Percentiles rank a stretch among this genome's conserved stretches.
phyloP scores from a whole-genome alignment of 2,329 filamentous ascomycete genomes.

The Westerdykella ornata region DNA sequence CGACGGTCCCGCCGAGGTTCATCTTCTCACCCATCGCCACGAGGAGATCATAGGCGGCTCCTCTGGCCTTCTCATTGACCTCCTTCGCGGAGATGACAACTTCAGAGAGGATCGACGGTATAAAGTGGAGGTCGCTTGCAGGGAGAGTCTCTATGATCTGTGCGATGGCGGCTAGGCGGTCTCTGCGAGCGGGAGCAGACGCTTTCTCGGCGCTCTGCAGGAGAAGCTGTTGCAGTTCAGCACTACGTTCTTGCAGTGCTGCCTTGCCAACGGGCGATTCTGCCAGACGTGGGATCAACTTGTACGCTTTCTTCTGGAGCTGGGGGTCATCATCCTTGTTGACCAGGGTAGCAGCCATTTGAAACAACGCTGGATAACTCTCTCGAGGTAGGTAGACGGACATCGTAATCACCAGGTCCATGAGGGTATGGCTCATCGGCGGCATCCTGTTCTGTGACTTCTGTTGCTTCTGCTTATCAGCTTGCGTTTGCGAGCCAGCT shows the following conservation, averaged over 20 bases:
- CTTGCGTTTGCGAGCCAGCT: conserved; percentile 55
- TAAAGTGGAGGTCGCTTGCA: conserved; percentile 76
- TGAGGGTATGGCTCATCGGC: conserved; percentile 86
- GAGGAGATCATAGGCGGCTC: conserved; percentile 81
- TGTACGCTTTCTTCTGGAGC: conserved; percentile 98
- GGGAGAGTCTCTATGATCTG: conserved; percentile 76
- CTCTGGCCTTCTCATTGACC: conserved; percentile 89
- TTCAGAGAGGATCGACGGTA: conserved; percentile 83
- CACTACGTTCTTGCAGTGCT: conserved; percentile 69
- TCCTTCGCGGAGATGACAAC: conserved; percentile 96
- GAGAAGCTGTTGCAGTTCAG: conserved; percentile 75
- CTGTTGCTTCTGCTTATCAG: conserved; percentile 55
- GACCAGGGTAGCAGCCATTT: conserved; percentile 76
- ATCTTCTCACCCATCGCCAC: conserved; percentile 84
- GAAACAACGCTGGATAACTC: conserved; percentile 78
- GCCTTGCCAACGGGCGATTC: conserved; percentile 68
- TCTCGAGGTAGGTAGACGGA: conserved; percentile 84
- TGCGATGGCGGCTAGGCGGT: conserved; percentile 75
- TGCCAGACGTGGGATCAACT: conserved; percentile 84
- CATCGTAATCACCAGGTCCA: conserved; percentile 95
- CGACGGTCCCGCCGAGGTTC: conserved; percentile 65
- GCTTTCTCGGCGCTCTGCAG: conserved; percentile 75
- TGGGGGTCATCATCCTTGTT: conserved; percentile 79
- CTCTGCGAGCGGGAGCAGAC: conserved; percentile 75
- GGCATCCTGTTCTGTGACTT: conserved; percentile 68